Conservation (phyloP, 208 protist genomes). For the Trypanosoma rangeli region DNA sequence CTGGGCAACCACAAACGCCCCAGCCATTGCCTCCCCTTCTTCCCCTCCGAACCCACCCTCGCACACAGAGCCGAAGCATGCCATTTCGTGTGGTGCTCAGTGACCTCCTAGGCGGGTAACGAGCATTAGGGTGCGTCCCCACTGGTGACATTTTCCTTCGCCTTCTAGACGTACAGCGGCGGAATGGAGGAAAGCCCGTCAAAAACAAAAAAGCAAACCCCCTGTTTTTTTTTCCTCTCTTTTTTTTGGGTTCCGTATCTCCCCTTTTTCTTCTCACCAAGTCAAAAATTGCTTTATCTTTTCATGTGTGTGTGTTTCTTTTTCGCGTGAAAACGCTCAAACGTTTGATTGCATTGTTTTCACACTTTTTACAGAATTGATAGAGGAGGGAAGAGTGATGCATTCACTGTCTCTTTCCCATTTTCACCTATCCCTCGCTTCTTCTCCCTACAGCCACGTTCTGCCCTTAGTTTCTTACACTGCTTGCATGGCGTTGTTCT, state of each 20-base stretch:
- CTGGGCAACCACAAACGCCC: too few species aligned
- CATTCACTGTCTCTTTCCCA: not conserved
- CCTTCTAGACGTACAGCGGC: too few species aligned
- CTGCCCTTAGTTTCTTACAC: not conserved
- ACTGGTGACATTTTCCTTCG: not conserved
- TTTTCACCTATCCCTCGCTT: not conserved
- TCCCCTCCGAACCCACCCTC: too few species aligned
- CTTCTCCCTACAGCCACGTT: not conserved
- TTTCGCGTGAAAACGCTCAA: not conserved
- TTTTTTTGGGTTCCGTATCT: not conserved
- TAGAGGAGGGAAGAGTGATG: not conserved
- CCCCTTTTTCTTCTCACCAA: too few species aligned
- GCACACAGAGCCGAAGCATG: too few species aligned
- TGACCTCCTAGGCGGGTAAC: too few species aligned
- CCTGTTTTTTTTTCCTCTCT: conserved; percentile 8
- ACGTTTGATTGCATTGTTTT: not conserved
- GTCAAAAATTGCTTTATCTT: not conserved
- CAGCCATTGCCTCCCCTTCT: too few species aligned
- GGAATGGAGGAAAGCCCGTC: too few species aligned
- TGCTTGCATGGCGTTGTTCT: conserved; percentile 1
- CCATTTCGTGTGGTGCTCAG: too few species aligned
- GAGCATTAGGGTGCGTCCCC: not conserved
- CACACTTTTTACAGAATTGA: not conserved
- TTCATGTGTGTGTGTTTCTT: not conserved
- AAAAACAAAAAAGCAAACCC: conserved; percentile 8